phyloP scores from a whole-genome alignment of 441 rosid species.

The Eutrema salsugineum region DNA sequence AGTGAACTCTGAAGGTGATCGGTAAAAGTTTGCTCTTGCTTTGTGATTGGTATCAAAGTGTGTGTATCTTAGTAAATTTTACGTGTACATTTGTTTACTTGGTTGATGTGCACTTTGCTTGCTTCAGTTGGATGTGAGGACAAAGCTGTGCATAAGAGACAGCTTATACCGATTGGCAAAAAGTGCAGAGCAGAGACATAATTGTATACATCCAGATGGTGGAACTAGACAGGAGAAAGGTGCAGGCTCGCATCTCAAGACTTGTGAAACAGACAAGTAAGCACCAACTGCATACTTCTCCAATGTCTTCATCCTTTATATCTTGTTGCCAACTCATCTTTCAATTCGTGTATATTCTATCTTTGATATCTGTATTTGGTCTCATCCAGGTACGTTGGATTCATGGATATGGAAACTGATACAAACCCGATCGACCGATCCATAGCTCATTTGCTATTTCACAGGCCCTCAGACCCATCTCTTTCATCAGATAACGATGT shows the following conservation, averaged over 20 bases:
- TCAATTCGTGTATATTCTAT: not conserved
- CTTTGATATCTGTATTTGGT: slow-evolving; percentile 2
- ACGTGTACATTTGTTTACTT: slow-evolving; percentile 16
- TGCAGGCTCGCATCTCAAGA: slow-evolving; percentile 30
- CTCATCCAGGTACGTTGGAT: slow-evolving; percentile 54
- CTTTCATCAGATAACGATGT: slow-evolving; percentile 34
- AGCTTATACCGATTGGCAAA: slow-evolving; percentile 86
- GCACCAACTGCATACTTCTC: slow-evolving; percentile 3
- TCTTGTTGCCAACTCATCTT: not conserved
- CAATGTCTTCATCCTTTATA: not conserved
- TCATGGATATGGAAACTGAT: slow-evolving; percentile 76
- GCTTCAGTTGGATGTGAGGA: slow-evolving; percentile 78
- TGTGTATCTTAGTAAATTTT: not conserved
- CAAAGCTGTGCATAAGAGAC: slow-evolving; percentile 89
- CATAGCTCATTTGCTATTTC: slow-evolving; percentile 84
- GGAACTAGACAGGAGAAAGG: slow-evolving; percentile 42
- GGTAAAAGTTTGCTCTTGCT: not conserved
- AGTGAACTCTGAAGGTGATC: not conserved
- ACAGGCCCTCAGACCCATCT: slow-evolving; percentile 70
- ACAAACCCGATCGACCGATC: slow-evolving; percentile 94
- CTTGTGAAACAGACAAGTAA: slow-evolving; percentile 65
- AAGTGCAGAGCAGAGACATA: slow-evolving; percentile 86
- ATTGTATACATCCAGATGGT: slow-evolving; percentile 39
- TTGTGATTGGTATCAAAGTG: not conserved
- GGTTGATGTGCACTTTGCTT: slow-evolving; percentile 29